phyloP scores from a whole-genome alignment of 805 yeast genomes.

The Metahyphopichia silvanorum region DNA sequence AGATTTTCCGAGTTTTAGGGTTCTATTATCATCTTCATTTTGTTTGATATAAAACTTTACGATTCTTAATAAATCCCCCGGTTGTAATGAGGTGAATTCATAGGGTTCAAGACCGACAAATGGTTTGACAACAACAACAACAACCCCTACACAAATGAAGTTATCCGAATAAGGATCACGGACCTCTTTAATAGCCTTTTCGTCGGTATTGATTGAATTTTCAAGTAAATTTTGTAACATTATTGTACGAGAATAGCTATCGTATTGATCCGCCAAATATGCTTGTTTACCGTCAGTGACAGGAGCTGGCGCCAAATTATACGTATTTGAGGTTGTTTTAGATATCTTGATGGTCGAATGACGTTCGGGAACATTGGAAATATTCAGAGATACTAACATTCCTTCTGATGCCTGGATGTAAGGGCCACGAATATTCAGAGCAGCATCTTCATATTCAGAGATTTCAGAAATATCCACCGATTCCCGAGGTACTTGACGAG shows the following conservation, averaged over 20 bases:
- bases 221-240: conserved; percentile 21
- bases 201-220: conserved; percentile 10
- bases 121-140: conserved; percentile 30
- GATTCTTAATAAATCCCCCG: conserved; percentile 29
- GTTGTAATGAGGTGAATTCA: conserved; percentile 21
- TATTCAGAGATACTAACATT: too few species aligned
- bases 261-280: conserved; percentile 14
- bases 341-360: too few species aligned
- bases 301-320: too few species aligned
- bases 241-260: conserved; percentile 24
- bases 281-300: conserved; percentile 9
- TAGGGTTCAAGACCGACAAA: conserved; percentile 14
- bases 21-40: conserved; percentile 2
- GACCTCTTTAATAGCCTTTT: conserved; percentile 17
- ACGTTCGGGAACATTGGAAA: too few species aligned
- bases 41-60: conserved; percentile 20
- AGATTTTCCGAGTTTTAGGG: not conserved
- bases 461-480: too few species aligned
- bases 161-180: conserved; percentile 27
- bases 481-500: too few species aligned
- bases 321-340: too few species aligned
- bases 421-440: too few species aligned
- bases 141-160: conserved; percentile 23
- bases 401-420: too few species aligned
- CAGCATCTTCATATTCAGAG: too few species aligned